Percentiles rank a stretch among this genome's conserved stretches.
Conservation (phyloP, 495 filamentous ascomycete genomes). For the Pyronema domesticum region DNA sequence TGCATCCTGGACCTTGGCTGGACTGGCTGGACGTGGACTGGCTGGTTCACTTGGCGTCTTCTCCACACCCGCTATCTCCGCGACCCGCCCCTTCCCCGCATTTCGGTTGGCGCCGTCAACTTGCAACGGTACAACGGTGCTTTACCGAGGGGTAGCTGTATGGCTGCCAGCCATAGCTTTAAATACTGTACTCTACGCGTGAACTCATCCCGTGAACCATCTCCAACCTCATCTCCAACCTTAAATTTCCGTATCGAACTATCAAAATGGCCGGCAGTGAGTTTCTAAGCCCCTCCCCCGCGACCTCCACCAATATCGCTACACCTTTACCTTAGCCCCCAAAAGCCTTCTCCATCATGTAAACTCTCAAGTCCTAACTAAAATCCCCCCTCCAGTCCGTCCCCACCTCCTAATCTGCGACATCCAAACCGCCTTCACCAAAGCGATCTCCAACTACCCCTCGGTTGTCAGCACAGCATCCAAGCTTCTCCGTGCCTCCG, state of each 20-base stretch:
- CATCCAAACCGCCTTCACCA: constrained; percentile 82
- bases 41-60: too few relatives aligned
- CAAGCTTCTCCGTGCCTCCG: constrained; percentile 36
- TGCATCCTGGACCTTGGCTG: too few relatives aligned
- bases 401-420: constrained; percentile 75
- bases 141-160: too few relatives aligned
- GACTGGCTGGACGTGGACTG: too few relatives aligned
- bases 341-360: too few relatives aligned
- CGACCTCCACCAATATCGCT: neutral
- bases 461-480: constrained; percentile 35
- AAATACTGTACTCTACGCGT: too few relatives aligned
- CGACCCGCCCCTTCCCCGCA: neutral
- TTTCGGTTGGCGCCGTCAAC: neutral
- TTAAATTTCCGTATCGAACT: neutral
- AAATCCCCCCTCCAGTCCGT: constrained; percentile 40
- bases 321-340: too few relatives aligned
- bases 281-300: neutral
- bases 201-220: too few relatives aligned
- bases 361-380: too few relatives aligned
- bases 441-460: constrained; percentile 56
- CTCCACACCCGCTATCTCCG: too few relatives aligned
- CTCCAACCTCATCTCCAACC: neutral
- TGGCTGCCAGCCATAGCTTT: neutral
- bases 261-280: neutral
- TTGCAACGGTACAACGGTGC: too few relatives aligned